Percentiles rank a stretch among this genome's conserved stretches.
Evolutionary conservation across 2,329 filamentous ascomycete species (phyloP).

Genomic region (Fusarium sp.): DNA sequence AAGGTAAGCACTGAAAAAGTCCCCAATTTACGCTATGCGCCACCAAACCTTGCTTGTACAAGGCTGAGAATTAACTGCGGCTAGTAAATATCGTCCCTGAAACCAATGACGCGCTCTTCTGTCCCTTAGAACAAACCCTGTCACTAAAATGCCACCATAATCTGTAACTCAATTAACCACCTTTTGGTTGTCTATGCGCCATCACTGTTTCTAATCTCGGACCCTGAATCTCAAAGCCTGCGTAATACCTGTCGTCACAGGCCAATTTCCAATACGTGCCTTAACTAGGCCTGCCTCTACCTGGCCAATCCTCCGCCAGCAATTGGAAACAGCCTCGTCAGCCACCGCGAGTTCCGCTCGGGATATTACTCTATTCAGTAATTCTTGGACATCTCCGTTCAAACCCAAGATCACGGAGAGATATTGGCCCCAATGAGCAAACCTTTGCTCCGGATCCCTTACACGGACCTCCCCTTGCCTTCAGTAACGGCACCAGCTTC

Average conservation of each 20-base stretch:
- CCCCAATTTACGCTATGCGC: neutral
- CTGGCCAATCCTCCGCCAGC: slow-evolving; percentile 30
- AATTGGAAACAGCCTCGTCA: slow-evolving; percentile 43
- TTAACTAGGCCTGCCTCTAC: neutral
- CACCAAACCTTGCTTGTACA: slow-evolving; percentile 17
- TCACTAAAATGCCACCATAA: slow-evolving; percentile 17
- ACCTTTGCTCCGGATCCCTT: slow-evolving; percentile 89
- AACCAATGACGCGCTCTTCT: slow-evolving; percentile 46
- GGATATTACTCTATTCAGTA: slow-evolving; percentile 6
- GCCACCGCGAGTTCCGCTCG: slow-evolving; percentile 2
- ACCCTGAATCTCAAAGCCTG: slow-evolving; percentile 1
- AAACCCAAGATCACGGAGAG: neutral
- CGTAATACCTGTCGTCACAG: slow-evolving; percentile 12
- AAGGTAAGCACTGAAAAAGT: neutral
- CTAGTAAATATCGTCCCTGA: slow-evolving; percentile 16
- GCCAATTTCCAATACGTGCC: neutral
- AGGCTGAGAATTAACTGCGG: slow-evolving; percentile 29
- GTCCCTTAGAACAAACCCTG: slow-evolving; percentile 18
- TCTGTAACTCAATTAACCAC: slow-evolving; percentile 13
- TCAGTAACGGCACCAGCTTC: slow-evolving; percentile 81
- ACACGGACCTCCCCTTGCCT: slow-evolving; percentile 84
- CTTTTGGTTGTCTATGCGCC: slow-evolving; percentile 14
- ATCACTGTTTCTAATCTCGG: slow-evolving; percentile 12
- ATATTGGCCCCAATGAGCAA: slow-evolving; percentile 68
- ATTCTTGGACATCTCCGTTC: neutral